Evolutionary conservation across 2,329 filamentous ascomycete species (phyloP), one percentile per base, ranked within the genome.

Genomic region (Pseudocercospora fijiensis): DNA sequence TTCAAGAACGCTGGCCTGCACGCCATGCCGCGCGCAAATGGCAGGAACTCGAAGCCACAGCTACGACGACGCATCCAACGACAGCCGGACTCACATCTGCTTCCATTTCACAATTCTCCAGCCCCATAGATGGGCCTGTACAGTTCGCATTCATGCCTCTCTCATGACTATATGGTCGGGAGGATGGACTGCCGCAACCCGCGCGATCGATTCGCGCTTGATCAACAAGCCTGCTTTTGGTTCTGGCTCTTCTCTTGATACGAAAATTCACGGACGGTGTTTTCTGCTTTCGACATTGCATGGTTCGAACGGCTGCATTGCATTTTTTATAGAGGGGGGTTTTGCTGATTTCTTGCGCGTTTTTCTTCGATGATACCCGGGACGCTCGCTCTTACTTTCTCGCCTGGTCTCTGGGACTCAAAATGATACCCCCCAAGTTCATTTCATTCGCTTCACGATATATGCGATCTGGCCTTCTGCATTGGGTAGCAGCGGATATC

Each of bases 1-100:
- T 81, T 26, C 72, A 77, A 64, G 82, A 84, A 67, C 80, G 80
- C 66, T 84, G 82, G 82, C 79, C 80, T 22, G 75, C 81, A 26
- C 78, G 78, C 24, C 79, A 81, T 65, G 83, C 81, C 71, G 77
- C 78, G 24, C 77, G 80, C 30, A 84, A 84, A 73, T 84, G 82
- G 81, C 77, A 79, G 52, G 81, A 84, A 64, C 73, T 82, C 37
- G 70, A 73, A 49, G 41, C 58, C 16, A 55, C 59, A 16, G 58
- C 57, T 16, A 56, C 65, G 18, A 30, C 56, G 72, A 77, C 63
- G 69, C 74, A 64, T 43, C 65, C 63, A 41, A 66, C 66, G 33
- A 70, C 69, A n/a, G 67, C 61, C n/a, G 53, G n/a, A 20, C 53
- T 41, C 53, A 70, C 65, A 51, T 70, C 65, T 24, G 70, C 67